Conservation (phyloP, 306 rosid genomes). For the Carpinus fangiana region DNA sequence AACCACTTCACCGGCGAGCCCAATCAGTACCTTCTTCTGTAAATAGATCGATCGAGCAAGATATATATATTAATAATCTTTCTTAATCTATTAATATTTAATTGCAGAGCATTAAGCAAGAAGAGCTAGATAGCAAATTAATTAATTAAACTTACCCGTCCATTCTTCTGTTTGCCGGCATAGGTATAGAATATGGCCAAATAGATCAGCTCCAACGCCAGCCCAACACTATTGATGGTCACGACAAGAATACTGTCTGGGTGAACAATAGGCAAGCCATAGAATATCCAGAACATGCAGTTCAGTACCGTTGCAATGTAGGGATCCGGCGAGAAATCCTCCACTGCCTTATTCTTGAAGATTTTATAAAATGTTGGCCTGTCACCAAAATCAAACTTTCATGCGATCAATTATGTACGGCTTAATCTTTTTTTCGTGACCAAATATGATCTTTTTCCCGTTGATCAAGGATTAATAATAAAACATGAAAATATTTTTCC, state of each 20-base stretch:
- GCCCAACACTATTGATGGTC: conserved; percentile 63
- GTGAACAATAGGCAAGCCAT: conserved; percentile 76
- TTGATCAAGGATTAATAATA: no score
- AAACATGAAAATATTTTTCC: no score
- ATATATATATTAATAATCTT: no score
- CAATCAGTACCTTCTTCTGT: conserved; percentile 44
- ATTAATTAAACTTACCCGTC: conserved; percentile 42
- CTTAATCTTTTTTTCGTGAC: no score
- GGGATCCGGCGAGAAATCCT: conserved; percentile 62
- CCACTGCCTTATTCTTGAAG: conserved; percentile 56
- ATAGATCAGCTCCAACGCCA: conserved; percentile 51
- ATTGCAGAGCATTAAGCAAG: no score
- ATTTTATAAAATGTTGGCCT: conserved; percentile 69
- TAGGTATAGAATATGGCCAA: conserved; percentile 44
- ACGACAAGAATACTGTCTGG: conserved; percentile 60
- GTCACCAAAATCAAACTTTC: background rate
- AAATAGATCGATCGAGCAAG: background rate
- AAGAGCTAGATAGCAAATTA: no score
- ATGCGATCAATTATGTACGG: no score
- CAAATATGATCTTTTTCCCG: no score
- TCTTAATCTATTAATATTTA: no score
- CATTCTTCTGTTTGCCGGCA: conserved; percentile 29
- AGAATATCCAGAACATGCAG: conserved; percentile 70
- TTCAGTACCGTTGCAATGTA: conserved; percentile 62
- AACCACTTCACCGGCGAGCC: conserved; percentile 26